Percentiles rank a stretch among this genome's conserved stretches.
These are phyloP conservation scores for Tetragonia tetragonoides DNA, from an alignment of 148 eudicot genomes.

Conservation along the genomic window DNA sequence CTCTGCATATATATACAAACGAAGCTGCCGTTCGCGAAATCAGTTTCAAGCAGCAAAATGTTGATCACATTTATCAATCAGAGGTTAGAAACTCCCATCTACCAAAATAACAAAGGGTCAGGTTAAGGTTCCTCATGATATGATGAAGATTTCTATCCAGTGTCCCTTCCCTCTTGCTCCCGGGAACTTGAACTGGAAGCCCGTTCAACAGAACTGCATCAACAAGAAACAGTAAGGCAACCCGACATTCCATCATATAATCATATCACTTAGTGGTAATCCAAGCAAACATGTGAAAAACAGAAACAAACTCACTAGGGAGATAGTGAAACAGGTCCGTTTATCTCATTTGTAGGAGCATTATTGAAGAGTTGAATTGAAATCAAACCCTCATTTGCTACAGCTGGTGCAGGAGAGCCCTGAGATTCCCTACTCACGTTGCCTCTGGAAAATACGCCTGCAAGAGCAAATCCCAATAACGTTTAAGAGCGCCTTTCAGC, in stretches of 20 bases:
- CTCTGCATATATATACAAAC: slow-evolving; percentile 22
- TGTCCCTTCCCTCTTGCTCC: slow-evolving; percentile 30
- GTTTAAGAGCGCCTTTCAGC: slow-evolving; percentile 10
- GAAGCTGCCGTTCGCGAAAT: slow-evolving; percentile 5
- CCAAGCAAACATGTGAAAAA: neutral
- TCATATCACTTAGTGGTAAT: neutral
- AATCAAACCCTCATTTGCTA: slow-evolving; percentile 37
- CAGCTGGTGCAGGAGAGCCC: slow-evolving; percentile 59
- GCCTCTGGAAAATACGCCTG: slow-evolving; percentile 43
- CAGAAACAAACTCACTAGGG: slow-evolving; percentile 30
- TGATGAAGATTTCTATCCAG: slow-evolving; percentile 2
- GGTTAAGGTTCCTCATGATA: neutral
- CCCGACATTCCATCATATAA: neutral
- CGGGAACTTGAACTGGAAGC: slow-evolving; percentile 23
- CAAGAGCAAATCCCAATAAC: slow-evolving; percentile 21
- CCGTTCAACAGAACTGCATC: slow-evolving; percentile 34
- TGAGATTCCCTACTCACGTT: slow-evolving; percentile 25
- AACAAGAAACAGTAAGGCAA: neutral
- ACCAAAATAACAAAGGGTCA: slow-evolving; percentile 8
- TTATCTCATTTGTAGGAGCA: slow-evolving; percentile 31
- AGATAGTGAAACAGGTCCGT: slow-evolving; percentile 27
- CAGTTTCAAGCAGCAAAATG: neutral
- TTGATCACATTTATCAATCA: neutral
- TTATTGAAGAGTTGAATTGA: slow-evolving; percentile 39
- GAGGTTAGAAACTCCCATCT: slow-evolving; percentile 9